Conservation (phyloP, 768 basidiomycete genomes). For the Pleurotus giganteus region DNA sequence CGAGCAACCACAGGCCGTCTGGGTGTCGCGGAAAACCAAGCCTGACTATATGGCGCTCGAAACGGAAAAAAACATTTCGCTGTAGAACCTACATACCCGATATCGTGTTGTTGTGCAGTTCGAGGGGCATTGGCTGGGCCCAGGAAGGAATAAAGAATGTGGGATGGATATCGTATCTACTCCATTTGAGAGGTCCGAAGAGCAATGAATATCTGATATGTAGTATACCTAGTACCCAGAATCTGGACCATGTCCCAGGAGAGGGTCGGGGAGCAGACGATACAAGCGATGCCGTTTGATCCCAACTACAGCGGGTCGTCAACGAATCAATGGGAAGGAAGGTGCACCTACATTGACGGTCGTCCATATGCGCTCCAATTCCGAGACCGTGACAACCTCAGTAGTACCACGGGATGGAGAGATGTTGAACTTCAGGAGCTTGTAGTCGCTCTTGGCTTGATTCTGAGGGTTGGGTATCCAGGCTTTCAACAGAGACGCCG, state of each 20-base stretch:
- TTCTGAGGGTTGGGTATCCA: neutral
- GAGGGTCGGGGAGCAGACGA: neutral
- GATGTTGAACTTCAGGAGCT: neutral
- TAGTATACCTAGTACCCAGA: neutral
- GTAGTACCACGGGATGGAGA: neutral
- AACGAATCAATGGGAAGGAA: neutral
- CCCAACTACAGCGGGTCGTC: neutral
- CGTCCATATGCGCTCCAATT: neutral
- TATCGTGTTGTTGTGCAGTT: neutral
- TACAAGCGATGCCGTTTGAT: neutral
- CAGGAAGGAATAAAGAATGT: neutral
- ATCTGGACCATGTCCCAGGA: neutral
- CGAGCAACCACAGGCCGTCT: neutral
- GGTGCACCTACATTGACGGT: neutral
- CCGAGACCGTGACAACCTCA: neutral
- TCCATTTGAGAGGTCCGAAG: neutral
- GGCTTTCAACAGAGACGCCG: neutral
- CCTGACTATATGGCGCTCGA: neutral
- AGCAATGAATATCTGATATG: neutral
- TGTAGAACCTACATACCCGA: neutral
- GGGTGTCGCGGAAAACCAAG: conserved; percentile 2
- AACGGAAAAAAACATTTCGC: neutral
- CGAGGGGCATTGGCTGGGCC: neutral
- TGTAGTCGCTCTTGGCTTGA: neutral
- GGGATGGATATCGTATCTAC: neutral